Evolutionary conservation across 441 rosid genomes (phyloP).

Genomic region (Breynia disticha): DNA sequence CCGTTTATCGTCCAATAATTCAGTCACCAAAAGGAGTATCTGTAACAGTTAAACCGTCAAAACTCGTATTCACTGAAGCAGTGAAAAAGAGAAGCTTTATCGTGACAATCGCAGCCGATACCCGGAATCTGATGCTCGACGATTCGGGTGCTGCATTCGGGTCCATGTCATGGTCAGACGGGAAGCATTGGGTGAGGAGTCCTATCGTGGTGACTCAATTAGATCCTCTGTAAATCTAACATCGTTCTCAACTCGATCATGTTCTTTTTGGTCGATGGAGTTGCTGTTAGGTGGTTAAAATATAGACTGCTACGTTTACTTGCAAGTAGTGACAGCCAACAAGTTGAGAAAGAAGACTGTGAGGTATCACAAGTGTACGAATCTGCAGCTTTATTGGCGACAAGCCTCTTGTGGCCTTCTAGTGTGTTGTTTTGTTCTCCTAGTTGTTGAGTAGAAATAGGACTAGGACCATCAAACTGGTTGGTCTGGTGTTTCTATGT

Average conservation of each 20-base stretch:
- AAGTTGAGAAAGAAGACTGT: neutral
- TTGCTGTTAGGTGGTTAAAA: slow-evolving; percentile 1
- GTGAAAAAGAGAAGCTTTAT: slow-evolving; percentile 46
- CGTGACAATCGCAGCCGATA: slow-evolving; percentile 46
- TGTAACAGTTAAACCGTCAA: slow-evolving; percentile 47
- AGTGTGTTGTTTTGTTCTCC: slow-evolving; percentile 3
- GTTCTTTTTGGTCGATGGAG: slow-evolving; percentile 24
- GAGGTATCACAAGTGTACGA: slow-evolving; percentile 8
- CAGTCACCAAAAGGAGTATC: slow-evolving; percentile 57
- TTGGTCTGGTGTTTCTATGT: slow-evolving; percentile 7
- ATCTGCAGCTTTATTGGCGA: neutral
- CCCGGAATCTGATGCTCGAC: slow-evolving; percentile 35
- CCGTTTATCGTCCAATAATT: slow-evolving; percentile 32
- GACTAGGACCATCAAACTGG: slow-evolving; percentile 2
- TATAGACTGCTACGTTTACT: neutral
- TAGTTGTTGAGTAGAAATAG: slow-evolving; percentile 1
- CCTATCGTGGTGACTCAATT: slow-evolving; percentile 58
- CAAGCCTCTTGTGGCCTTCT: neutral
- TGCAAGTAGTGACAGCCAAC: neutral
- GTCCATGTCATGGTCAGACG: slow-evolving; percentile 67
- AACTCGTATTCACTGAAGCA: slow-evolving; percentile 34
- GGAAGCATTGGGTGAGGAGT: slow-evolving; percentile 62
- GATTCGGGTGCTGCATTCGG: slow-evolving; percentile 64
- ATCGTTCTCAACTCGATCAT: slow-evolving; percentile 18
- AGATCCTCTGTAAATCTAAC: slow-evolving; percentile 32